These are phyloP conservation scores for Silene noctiflora DNA, from an alignment of 179 eudicot genomes.

Conservation along the genomic window DNA sequence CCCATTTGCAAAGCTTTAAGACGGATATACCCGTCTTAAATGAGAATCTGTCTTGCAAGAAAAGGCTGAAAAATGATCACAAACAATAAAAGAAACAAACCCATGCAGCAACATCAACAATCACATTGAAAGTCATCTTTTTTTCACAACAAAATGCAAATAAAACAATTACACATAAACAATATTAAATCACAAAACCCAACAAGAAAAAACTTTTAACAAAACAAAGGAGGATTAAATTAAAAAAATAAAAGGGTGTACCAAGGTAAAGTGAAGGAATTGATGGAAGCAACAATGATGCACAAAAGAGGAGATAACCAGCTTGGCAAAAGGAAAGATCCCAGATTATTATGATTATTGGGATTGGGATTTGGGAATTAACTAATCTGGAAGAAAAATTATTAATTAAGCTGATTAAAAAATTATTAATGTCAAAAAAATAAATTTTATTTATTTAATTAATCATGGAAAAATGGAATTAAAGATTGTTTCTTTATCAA, in stretches of 20 bases:
- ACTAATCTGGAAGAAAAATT: not conserved
- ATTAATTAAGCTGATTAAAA: conserved; percentile 2
- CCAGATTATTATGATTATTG: conserved; percentile 16
- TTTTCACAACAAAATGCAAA: not conserved
- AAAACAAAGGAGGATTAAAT: not conserved
- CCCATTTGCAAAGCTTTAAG: not conserved
- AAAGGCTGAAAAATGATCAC: not conserved
- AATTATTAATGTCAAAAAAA: not conserved
- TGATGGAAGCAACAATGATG: conserved; percentile 20
- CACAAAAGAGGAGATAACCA: not conserved
- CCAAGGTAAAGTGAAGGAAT: conserved; percentile 24
- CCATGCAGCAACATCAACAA: conserved; percentile 13
- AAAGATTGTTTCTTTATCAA: no score
- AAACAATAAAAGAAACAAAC: conserved; percentile 4
- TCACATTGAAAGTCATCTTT: conserved; percentile 10
- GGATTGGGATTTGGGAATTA: not conserved
- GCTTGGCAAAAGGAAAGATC: conserved; percentile 25
- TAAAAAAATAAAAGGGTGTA: conserved; percentile 8
- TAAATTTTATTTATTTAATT: no score
- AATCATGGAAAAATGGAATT: not conserved
- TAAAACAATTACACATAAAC: conserved; percentile 8
- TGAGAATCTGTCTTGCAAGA: not conserved
- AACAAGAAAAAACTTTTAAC: not conserved
- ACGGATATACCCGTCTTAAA: no score
- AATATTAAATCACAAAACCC: not conserved